Conservation (phyloP, 139 green algal species). For the Gonium pectorale region DNA sequence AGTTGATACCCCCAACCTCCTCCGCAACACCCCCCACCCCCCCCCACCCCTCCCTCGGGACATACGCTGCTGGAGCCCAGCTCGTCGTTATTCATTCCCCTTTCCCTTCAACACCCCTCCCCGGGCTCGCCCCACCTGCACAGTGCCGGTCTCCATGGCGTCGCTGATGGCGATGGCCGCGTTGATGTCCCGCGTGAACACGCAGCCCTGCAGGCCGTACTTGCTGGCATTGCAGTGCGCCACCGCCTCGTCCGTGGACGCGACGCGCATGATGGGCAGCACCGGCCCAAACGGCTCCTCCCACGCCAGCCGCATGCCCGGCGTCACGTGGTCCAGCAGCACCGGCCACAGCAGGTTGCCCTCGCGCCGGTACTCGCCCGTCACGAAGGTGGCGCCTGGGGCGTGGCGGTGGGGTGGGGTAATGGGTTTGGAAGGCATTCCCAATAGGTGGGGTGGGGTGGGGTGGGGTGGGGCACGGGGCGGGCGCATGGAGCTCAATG, state of each 20-base stretch:
- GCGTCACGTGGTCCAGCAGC: constrained; percentile 91
- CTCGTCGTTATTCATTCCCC: too few species aligned
- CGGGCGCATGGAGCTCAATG: too few species aligned
- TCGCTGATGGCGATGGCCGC: constrained; percentile 88
- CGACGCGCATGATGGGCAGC: constrained; percentile 91
- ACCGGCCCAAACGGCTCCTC: constrained; percentile 98
- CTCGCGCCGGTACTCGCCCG: constrained; percentile 78
- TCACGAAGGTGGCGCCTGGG: constrained; percentile 72
- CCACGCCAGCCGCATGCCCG: constrained; percentile 93
- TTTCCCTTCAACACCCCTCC: neutral
- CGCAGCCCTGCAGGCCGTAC: constrained; percentile 78
- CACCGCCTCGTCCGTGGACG: constrained; percentile 82
- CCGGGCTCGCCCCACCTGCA: constrained; percentile 74
- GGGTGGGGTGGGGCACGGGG: neutral
- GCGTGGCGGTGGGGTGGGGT: neutral
- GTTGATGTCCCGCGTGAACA: constrained; percentile 95
- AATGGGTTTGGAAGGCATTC: too few species aligned
- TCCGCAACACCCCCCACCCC: neutral
- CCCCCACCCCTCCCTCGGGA: neutral
- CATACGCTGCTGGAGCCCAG: too few species aligned
- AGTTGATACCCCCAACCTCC: too few species aligned
- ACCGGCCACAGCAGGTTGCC: constrained; percentile 96
- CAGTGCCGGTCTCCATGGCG: constrained; percentile 95
- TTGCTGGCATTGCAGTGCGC: constrained; percentile 87
- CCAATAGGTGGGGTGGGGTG: neutral